Evolutionary conservation across 345 rosid genomes (phyloP), one percentile per base, ranked within the genome.

Genomic region (Erucastrum elatum): DNA sequence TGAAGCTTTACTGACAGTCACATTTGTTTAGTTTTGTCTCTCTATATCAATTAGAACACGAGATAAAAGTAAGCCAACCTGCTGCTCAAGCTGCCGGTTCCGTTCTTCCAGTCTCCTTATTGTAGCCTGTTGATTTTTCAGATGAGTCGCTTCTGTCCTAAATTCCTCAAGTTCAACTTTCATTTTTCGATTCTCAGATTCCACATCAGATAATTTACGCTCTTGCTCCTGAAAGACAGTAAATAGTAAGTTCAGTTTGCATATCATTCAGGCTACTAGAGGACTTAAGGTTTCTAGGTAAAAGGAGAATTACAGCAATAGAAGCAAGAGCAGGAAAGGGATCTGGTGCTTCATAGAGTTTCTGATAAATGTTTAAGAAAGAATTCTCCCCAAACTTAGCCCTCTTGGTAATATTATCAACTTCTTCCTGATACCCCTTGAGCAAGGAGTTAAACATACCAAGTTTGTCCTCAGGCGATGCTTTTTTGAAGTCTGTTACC

Each of bases 341-440:
- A 85, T 95, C 99, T 26, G 99, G 99, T 71, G 99, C 99, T 88
- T 95, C 98, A 81, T 95, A 95, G 41, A 95, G 92, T 72, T 95
- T 95, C 81, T 95, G 99, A 84, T 95, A 95, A 74, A 95, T 90
- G 82, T 93, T 93, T 58, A 93, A 94, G 85, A 95, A 93, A 72
- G 98, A 89, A 87, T 95, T 95, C 82, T 95, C 98, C 75, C 98
- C 98, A 84, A 88, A 91, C 79, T 95, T 95, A 31, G 98, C 98
- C 84, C 99, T 93, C 88, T 95, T 95, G 75, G 99, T 95, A 67
- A 95, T 90, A 84, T 93, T 95, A 86, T 95, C 98, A 31, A 95
- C 98, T 90, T 95, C 99, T 87, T 95, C 99, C 84, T 93, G 99
- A 82, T 91, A 95, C 60, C 94, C 92, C 88, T 90, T 95, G 12